Evolutionary conservation across 331 rosid species (phyloP).

Genomic region (Malus hybrid): DNA sequence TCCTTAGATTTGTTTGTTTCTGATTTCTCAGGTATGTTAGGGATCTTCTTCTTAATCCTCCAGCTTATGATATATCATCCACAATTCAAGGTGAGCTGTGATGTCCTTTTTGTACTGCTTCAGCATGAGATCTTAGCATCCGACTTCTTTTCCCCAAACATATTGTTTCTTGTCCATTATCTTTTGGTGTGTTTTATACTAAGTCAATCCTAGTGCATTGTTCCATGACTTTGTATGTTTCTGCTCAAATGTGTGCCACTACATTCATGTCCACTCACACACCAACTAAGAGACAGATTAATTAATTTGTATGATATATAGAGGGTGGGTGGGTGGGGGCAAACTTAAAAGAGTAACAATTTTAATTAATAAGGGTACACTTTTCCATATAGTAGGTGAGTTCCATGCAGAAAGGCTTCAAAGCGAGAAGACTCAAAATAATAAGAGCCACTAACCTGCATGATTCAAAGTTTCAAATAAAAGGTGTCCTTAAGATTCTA

Average conservation of each 20-base stretch:
- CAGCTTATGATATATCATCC: constrained; percentile 74
- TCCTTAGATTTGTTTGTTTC: background rate
- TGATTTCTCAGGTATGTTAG: constrained; percentile 56
- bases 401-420: background rate
- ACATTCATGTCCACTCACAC: background rate
- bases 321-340: background rate
- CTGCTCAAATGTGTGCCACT: background rate
- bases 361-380: background rate
- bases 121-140: background rate
- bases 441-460: background rate
- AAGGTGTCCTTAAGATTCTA: background rate
- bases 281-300: background rate
- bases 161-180: background rate
- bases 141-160: background rate
- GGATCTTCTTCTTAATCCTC: constrained; percentile 96
- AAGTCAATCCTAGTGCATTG: background rate
- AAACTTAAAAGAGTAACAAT: background rate
- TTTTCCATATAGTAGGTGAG: background rate
- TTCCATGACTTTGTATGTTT: background rate
- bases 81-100: constrained; percentile 74
- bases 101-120: background rate
- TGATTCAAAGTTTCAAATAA: background rate
- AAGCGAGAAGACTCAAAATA: background rate
- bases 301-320: background rate
- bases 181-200: background rate